Conservation (phyloP, 1,139 yeast species). For the Scheffersomyces cryptocercus region DNA sequence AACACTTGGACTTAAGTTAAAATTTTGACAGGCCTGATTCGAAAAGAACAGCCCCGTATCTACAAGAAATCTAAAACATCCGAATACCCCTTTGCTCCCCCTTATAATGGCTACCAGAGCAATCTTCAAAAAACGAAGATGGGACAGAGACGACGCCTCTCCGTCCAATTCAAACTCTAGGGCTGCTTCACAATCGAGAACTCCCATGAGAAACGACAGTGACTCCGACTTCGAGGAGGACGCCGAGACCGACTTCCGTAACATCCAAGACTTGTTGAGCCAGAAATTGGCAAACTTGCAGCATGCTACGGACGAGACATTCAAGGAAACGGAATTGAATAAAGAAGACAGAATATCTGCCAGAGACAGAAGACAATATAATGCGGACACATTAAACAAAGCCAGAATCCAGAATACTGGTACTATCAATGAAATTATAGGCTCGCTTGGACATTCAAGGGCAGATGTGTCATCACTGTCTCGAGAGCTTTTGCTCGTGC, state of each 20-base stretch:
- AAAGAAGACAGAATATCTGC: slow-evolving; percentile 13
- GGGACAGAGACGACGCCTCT: slow-evolving; percentile 13
- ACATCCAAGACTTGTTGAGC: slow-evolving; percentile 42
- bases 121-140: slow-evolving; percentile 10
- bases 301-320: slow-evolving; percentile 12
- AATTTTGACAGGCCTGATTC: no score
- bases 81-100: no score
- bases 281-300: slow-evolving; percentile 33
- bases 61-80: no score
- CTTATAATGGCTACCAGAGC: background rate
- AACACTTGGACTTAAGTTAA: no score
- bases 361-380: slow-evolving; percentile 28
- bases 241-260: slow-evolving; percentile 42
- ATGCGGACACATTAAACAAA: slow-evolving; percentile 33
- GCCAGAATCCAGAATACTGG: slow-evolving; percentile 38
- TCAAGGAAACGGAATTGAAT: slow-evolving; percentile 13
- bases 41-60: no score
- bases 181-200: slow-evolving; percentile 40
- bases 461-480: slow-evolving; percentile 49
- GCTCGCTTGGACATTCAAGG: slow-evolving; percentile 40
- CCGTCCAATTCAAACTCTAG: slow-evolving; percentile 26
- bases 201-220: slow-evolving; percentile 41
- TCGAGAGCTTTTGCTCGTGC: slow-evolving; percentile 53
- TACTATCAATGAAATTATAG: slow-evolving; percentile 42
- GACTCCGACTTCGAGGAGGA: slow-evolving; percentile 36